These are phyloP conservation scores for Amphichorda felina DNA, from an alignment of 2,329 filamentous ascomycete species.

Conservation along the genomic window DNA sequence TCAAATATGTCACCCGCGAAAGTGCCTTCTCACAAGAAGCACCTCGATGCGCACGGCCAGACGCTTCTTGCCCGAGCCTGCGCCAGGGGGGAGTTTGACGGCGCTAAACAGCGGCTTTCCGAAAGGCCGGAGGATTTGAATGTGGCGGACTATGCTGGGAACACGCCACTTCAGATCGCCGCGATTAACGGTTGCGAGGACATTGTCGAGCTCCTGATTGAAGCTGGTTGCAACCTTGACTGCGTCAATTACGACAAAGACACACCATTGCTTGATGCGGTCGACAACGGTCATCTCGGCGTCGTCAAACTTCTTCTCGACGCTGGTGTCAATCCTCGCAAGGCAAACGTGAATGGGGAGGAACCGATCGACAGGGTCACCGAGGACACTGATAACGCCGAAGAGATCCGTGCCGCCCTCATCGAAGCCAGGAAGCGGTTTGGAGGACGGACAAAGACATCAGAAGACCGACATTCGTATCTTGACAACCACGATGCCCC, in stretches of 20 bases:
- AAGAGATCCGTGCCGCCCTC: conserved; percentile 62
- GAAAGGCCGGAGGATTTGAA: conserved; percentile 84
- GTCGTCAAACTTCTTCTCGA: conserved; percentile 77
- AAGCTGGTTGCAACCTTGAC: conserved; percentile 74
- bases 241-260: conserved; percentile 73
- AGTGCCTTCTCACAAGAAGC: conserved; percentile 56
- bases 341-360: conserved; percentile 84
- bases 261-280: conserved; percentile 88
- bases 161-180: conserved; percentile 89
- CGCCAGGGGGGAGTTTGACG: conserved; percentile 71
- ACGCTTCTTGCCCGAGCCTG: conserved; percentile 85
- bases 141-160: conserved; percentile 86
- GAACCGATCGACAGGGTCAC: conserved; percentile 79
- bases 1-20: conserved; percentile 55
- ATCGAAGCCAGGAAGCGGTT: conserved; percentile 45
- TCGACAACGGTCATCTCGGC: conserved; percentile 86
- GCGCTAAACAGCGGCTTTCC: conserved; percentile 59
- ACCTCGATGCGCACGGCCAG: conserved; percentile 84
- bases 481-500: conserved; percentile 34
- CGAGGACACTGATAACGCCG: conserved; percentile 63
- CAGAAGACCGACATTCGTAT: conserved; percentile 42
- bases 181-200: conserved; percentile 76
- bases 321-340: conserved; percentile 82
- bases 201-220: conserved; percentile 78
- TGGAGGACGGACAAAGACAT: conserved; percentile 40